These are phyloP conservation scores for Flaveria robusta DNA, from an alignment of 129 eudicot species.

Conservation along the genomic window DNA sequence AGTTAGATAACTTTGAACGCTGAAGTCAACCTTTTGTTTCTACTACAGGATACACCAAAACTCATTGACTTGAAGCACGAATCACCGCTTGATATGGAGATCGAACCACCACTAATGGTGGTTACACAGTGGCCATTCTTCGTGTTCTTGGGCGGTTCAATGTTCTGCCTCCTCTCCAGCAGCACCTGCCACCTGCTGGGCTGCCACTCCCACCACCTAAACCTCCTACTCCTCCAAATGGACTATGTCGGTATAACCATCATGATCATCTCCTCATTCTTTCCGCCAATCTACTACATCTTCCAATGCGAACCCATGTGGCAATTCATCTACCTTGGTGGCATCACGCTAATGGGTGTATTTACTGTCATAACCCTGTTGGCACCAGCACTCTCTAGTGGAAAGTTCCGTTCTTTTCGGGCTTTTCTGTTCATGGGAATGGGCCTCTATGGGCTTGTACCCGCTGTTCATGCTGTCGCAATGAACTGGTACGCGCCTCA, in stretches of 20 bases:
- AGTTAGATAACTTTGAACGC: neutral
- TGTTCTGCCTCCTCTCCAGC: constrained; percentile 92
- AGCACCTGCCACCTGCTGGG: constrained; percentile 79
- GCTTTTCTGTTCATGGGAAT: constrained; percentile 68
- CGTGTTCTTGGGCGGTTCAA: constrained; percentile 69
- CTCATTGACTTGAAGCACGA: constrained; percentile 17
- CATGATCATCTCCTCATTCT: constrained; percentile 87
- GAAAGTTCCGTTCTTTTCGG: constrained; percentile 58
- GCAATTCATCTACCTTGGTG: constrained; percentile 69
- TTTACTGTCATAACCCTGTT: constrained; percentile 63
- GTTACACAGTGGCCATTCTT: constrained; percentile 69
- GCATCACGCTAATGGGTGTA: constrained; percentile 62
- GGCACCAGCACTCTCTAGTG: constrained; percentile 61
- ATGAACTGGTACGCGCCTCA: constrained; percentile 71
- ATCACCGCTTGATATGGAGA: constrained; percentile 12
- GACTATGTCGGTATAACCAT: constrained; percentile 72
- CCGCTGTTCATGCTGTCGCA: constrained; percentile 61
- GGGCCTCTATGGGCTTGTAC: constrained; percentile 77
- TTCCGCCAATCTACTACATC: constrained; percentile 44
- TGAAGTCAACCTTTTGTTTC: neutral
- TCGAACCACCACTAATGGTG: constrained; percentile 22
- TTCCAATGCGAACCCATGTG: constrained; percentile 69
- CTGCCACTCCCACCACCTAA: constrained; percentile 72
- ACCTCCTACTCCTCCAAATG: constrained; percentile 54
- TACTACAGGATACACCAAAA: constrained; percentile 11